Evolutionary conservation across 129 eudicot species (phyloP), one percentile per base, ranked within the genome.

Genomic region (Flaveria robusta): DNA sequence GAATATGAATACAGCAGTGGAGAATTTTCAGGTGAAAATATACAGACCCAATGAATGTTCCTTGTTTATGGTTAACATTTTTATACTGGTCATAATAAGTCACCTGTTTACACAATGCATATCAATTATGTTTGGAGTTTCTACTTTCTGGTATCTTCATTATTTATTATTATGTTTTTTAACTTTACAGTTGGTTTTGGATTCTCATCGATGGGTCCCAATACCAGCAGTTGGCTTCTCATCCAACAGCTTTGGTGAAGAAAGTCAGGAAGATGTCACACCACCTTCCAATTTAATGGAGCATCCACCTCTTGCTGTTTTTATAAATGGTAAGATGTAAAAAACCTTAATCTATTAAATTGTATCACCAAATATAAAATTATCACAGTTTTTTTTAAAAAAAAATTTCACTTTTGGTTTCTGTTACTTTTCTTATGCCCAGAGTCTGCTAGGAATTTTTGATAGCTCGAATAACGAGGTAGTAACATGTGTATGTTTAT

Each of bases 131-230:
- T 49, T 63, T 16, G 66, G 46, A 42, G 71, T 73, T 77, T 37
- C 51, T 37, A 10, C 65, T 79, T 77, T 37, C 51, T 27, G 8
- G 62, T 79, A 43, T 54, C 39, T 23, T 19, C 75, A 51, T 81
- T 60, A 60, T 37, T 59, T 20, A 39, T 59, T 46, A 12, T 34
- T 34, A 31, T 71, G 65, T 72, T 39, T 77, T 65, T 47, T 45
- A 37, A 79, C 77, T 5, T 46, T 74, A 70, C 92, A 95, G 99
- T 79, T 89, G 75, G 97, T 95, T 71, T 79, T 95, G 86, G 99
- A 95, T 83, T 95, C 99, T 71, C 99, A 91, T 77, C 94, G 99
- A 47, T 95, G 99, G 99, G 97, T 95, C 70, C 94, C 97, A 43
- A 66, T 89, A 51, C 97, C 99, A 86, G 91, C 94, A 50, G 96